These are phyloP conservation scores for Cicer bijugum DNA, from an alignment of 306 rosid genomes.

Conservation along the genomic window DNA sequence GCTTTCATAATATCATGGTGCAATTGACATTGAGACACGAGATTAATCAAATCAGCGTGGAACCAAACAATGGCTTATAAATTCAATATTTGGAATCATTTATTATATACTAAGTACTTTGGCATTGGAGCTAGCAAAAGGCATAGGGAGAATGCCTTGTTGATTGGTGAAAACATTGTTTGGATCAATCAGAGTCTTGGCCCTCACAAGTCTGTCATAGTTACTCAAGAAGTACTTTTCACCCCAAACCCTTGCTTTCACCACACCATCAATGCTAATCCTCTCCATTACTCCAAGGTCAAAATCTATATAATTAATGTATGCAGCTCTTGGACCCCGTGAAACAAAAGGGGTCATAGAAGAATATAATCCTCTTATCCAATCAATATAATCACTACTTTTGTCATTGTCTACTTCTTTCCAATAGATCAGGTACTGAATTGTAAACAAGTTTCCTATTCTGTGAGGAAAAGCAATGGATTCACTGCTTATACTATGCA, in stretches of 20 bases:
- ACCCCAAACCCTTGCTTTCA: slow-evolving; percentile 71
- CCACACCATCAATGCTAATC: slow-evolving; percentile 44
- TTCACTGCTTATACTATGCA: slow-evolving; percentile 65
- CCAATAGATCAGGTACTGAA: slow-evolving; percentile 78
- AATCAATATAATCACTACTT: slow-evolving; percentile 57
- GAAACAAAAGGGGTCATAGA: slow-evolving; percentile 72
- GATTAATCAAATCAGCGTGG: too few relatives aligned
- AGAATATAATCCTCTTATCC: slow-evolving; percentile 65
- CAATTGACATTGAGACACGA: too few relatives aligned
- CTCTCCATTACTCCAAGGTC: slow-evolving; percentile 63
- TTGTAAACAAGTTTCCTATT: slow-evolving; percentile 63
- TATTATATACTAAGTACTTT: neutral
- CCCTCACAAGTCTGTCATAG: slow-evolving; percentile 75
- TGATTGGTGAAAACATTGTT: slow-evolving; percentile 63
- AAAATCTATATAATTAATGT: slow-evolving; percentile 72
- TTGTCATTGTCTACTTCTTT: slow-evolving; percentile 52
- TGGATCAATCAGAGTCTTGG: slow-evolving; percentile 70
- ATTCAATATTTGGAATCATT: neutral
- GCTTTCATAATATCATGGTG: too few relatives aligned
- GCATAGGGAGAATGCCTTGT: slow-evolving; percentile 75
- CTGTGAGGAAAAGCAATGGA: slow-evolving; percentile 80
- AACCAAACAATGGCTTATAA: too few relatives aligned
- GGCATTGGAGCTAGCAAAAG: slow-evolving; percentile 18
- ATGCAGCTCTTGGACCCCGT: slow-evolving; percentile 79
- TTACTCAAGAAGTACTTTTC: slow-evolving; percentile 74